Evolutionary conservation across 164 flowering plant species (phyloP).

Genomic region (Liriodendron chinense): DNA sequence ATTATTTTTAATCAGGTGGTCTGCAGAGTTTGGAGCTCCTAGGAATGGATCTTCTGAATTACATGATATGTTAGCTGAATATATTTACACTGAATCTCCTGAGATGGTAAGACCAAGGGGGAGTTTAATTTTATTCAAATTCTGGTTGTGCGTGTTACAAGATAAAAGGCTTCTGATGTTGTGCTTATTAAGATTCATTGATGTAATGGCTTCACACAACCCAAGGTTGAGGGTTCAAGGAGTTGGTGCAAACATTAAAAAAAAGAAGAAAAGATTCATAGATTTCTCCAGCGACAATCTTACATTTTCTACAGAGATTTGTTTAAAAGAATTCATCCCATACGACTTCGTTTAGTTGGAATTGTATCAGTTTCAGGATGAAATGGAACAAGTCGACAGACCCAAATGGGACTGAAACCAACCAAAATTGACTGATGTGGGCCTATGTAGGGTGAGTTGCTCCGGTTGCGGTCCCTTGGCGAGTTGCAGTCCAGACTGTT

Average conservation of each 20-base stretch:
- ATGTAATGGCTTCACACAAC: not conserved
- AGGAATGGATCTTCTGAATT: constrained; percentile 76
- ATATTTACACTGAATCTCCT: constrained; percentile 80
- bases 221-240: not conserved
- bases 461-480: not conserved
- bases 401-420: not conserved
- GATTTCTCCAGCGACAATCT: not conserved
- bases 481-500: not conserved
- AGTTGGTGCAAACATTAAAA: not conserved
- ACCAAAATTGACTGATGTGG: not conserved
- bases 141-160: not conserved
- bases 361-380: not conserved
- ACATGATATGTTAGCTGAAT: constrained; percentile 89
- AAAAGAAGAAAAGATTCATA: no score
- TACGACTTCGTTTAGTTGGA: not conserved
- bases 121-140: not conserved
- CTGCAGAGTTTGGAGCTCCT: constrained; percentile 72
- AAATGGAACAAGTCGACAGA: not conserved
- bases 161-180: not conserved
- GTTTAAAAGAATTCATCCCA: not conserved
- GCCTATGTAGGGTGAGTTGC: not conserved
- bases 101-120: constrained; percentile 61
- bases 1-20: constrained; percentile 63
- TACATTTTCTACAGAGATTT: not conserved
- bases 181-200: not conserved